Conservation (phyloP, 805 yeast genomes). For the Candida berthetii region DNA sequence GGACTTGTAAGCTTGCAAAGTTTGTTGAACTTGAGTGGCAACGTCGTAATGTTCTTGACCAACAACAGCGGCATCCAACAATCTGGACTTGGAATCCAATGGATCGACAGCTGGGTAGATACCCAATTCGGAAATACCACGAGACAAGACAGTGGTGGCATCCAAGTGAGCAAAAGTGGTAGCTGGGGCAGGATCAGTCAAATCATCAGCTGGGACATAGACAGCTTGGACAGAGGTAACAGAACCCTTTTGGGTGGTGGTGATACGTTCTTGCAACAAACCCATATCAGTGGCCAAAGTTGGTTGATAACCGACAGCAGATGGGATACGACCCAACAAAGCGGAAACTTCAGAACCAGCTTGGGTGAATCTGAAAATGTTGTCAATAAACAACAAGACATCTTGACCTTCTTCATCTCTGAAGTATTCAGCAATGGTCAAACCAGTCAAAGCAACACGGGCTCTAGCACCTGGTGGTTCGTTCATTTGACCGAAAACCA, state of each 20-base stretch:
- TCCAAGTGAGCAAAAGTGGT: slow-evolving; percentile 99
- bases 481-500: slow-evolving; percentile 99
- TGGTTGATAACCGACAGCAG: slow-evolving; percentile 99
- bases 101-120: slow-evolving; percentile 99
- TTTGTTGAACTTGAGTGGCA: slow-evolving; percentile 94
- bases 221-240: slow-evolving; percentile 99
- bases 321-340: slow-evolving; percentile 99
- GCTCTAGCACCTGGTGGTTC: slow-evolving; percentile 99
- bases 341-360: slow-evolving; percentile 99
- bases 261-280: slow-evolving; percentile 99
- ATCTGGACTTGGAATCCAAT: slow-evolving; percentile 98
- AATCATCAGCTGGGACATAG: slow-evolving; percentile 99
- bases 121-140: slow-evolving; percentile 99
- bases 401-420: slow-evolving; percentile 99
- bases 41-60: slow-evolving; percentile 98
- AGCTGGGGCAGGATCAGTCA: slow-evolving; percentile 99
- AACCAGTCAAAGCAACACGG: slow-evolving; percentile 99
- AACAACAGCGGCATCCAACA: slow-evolving; percentile 93
- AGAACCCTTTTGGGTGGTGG: slow-evolving; percentile 99
- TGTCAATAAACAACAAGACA: slow-evolving; percentile 98
- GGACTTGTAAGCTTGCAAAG: slow-evolving; percentile 99
- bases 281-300: slow-evolving; percentile 99
- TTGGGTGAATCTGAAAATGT: slow-evolving; percentile 99
- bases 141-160: slow-evolving; percentile 99
- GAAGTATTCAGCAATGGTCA: slow-evolving; percentile 99